Conservation (phyloP, 2,329 filamentous ascomycete species). For the Exophiala aquamarina region DNA sequence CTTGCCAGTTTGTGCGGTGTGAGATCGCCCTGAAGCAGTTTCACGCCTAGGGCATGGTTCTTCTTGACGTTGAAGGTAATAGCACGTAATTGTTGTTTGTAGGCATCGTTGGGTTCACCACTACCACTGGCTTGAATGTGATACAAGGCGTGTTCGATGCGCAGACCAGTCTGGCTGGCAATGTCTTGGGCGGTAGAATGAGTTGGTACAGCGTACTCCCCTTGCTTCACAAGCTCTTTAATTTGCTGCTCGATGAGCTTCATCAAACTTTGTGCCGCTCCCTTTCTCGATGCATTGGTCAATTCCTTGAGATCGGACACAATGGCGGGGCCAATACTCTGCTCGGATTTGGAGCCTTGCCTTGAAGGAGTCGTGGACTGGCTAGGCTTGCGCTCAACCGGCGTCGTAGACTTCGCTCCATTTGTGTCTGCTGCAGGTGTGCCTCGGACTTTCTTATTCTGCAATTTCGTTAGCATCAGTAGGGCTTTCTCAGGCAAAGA, state of each 20-base stretch:
- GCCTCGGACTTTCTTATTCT: conserved; percentile 30
- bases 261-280: conserved; percentile 67
- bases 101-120: conserved; percentile 56
- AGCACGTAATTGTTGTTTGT: conserved; percentile 67
- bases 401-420: conserved; percentile 29
- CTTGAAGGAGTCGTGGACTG: conserved; percentile 30
- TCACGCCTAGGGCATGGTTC: conserved; percentile 74
- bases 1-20: conserved; percentile 74
- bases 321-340: conserved; percentile 29
- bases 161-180: conserved; percentile 69
- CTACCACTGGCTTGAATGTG: conserved; percentile 50
- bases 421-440: conserved; percentile 23
- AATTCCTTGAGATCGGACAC: conserved; percentile 47
- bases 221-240: conserved; percentile 64
- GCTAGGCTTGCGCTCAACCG: conserved; percentile 35
- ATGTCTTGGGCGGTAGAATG: conserved; percentile 64
- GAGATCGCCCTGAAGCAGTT: conserved; percentile 71
- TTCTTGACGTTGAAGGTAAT: conserved; percentile 86
- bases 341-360: conserved; percentile 33
- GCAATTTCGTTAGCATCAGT: conserved; percentile 31
- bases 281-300: conserved; percentile 65
- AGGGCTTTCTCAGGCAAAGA: not conserved
- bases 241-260: conserved; percentile 69
- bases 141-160: conserved; percentile 72
- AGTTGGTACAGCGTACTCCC: conserved; percentile 62